These are phyloP conservation scores for Rubia yunnanensis DNA, from an alignment of 257 asterid genomes.

Conservation along the genomic window DNA sequence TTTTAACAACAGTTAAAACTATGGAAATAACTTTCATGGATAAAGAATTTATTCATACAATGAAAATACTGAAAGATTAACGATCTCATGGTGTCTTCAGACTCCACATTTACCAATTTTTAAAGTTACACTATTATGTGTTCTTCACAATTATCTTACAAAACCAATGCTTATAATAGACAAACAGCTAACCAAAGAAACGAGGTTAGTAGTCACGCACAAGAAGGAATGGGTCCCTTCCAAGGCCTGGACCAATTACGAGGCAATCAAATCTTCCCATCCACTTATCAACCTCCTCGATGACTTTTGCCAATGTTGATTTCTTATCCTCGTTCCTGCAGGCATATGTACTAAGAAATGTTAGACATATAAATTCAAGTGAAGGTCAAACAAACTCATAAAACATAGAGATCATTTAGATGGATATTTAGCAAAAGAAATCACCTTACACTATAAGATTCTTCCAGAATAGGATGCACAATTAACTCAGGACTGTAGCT, in stretches of 20 bases:
- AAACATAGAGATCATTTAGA: neutral
- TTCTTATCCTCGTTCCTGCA: conserved; percentile 74
- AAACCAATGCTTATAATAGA: neutral
- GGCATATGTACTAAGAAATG: conserved; percentile 19
- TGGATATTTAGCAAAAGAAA: neutral
- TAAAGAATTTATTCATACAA: neutral
- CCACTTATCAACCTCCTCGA: conserved; percentile 90
- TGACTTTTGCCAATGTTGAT: conserved; percentile 54
- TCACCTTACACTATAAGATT: conserved; percentile 81
- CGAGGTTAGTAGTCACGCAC: conserved; percentile 30
- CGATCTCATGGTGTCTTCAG: neutral
- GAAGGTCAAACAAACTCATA: neutral
- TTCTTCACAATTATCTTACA: neutral
- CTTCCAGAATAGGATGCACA: conserved; percentile 93
- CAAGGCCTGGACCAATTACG: conserved; percentile 95
- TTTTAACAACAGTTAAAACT: neutral
- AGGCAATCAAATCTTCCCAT: conserved; percentile 96
- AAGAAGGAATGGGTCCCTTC: conserved; percentile 93
- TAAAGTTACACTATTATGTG: neutral
- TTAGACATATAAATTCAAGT: conserved; percentile 18
- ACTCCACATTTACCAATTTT: neutral
- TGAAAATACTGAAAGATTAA: neutral
- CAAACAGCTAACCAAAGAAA: neutral
- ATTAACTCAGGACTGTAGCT: conserved; percentile 94
- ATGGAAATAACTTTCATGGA: neutral